phyloP scores from a whole-genome alignment of 768 basidiomycete species.

The Tricholoma flavovirens region DNA sequence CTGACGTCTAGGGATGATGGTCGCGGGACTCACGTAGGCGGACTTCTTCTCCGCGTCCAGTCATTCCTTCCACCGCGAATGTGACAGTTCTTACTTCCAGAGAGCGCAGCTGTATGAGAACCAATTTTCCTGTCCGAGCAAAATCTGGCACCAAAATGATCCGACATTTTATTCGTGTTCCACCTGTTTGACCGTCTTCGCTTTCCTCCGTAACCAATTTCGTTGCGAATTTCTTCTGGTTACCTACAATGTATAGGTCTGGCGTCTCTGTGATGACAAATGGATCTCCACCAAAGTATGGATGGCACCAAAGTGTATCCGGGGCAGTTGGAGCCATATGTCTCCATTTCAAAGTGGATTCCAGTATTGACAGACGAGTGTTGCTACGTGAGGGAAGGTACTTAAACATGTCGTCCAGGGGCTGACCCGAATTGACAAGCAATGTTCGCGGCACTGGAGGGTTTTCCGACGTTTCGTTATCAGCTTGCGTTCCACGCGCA shows the following conservation, averaged over 20 bases:
- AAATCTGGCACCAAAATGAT: constrained; percentile 82
- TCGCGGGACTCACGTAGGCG: constrained; percentile 8
- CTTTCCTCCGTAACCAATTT: constrained; percentile 46
- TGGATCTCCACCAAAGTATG: constrained; percentile 81
- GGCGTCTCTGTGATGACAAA: constrained; percentile 86
- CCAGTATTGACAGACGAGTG: constrained; percentile 69
- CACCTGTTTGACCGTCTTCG: constrained; percentile 21
- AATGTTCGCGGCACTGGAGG: constrained; percentile 46
- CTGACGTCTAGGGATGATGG: not conserved
- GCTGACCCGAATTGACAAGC: constrained; percentile 87
- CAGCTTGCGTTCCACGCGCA: constrained; percentile 27
- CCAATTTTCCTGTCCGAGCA: constrained; percentile 68
- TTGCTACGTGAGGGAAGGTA: constrained; percentile 72
- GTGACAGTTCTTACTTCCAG: constrained; percentile 61
- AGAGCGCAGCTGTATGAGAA: constrained; percentile 73
- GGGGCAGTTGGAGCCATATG: constrained; percentile 99
- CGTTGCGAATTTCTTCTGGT: constrained; percentile 80
- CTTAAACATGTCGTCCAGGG: constrained; percentile 91
- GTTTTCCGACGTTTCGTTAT: constrained; percentile 9
- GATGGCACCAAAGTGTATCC: constrained; percentile 98
- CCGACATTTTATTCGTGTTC: constrained; percentile 42
- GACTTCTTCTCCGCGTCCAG: constrained; percentile 22
- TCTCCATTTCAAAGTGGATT: constrained; percentile 83
- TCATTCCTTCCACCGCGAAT: constrained; percentile 49
- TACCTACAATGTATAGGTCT: constrained; percentile 88